Evolutionary conservation across 805 yeast species (phyloP).

Genomic region (Yamadazyma sp.): DNA sequence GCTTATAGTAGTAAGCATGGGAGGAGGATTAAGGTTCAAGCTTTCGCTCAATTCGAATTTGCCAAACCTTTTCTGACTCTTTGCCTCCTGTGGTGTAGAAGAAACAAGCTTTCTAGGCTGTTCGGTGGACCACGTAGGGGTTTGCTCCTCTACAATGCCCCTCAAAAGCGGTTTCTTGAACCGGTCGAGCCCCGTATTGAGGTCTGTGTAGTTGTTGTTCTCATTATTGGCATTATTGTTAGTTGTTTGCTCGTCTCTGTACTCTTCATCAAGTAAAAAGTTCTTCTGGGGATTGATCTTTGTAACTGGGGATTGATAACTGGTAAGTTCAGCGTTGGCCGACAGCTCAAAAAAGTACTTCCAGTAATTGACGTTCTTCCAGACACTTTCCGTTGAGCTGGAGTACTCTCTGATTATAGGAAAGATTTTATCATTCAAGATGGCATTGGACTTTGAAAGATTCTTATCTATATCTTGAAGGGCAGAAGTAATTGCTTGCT

Average conservation of each 20-base stretch:
- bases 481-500: constrained; percentile 74
- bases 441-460: constrained; percentile 63
- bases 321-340: constrained; percentile 61
- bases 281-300: constrained; percentile 24
- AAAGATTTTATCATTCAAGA: constrained; percentile 63
- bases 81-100: constrained; percentile 12
- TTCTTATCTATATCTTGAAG: constrained; percentile 80
- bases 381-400: constrained; percentile 54
- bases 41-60: constrained; percentile 25
- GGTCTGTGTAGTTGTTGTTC: neutral
- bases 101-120: constrained; percentile 13
- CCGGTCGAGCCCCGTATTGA: constrained; percentile 1
- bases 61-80: constrained; percentile 4
- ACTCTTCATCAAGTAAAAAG: constrained; percentile 19
- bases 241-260: neutral
- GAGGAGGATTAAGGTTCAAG: constrained; percentile 23
- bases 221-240: neutral
- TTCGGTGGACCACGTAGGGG: constrained; percentile 39
- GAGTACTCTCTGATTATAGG: constrained; percentile 68
- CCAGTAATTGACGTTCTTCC: constrained; percentile 72
- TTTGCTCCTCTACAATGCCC: constrained; percentile 26
- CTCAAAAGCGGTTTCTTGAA: constrained; percentile 22
- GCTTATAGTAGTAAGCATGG: constrained; percentile 14
- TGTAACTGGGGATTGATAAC: constrained; percentile 45
- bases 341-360: constrained; percentile 75